Conservation (phyloP, 257 asterid species). For the Lavandula angustifolia region DNA sequence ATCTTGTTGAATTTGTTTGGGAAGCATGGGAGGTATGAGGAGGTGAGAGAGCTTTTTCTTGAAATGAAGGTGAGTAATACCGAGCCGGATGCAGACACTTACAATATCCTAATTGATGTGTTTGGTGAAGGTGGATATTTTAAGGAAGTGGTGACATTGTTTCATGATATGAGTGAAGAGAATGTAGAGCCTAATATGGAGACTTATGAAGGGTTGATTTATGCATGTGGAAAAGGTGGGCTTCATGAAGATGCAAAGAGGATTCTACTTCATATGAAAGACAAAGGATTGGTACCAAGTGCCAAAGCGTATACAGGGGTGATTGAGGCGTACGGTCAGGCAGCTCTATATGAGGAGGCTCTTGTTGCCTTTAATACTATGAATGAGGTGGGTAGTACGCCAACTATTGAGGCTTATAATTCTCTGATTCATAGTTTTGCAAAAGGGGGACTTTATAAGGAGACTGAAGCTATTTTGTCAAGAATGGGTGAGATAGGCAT, state of each 20-base stretch:
- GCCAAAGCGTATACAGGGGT: slow-evolving; percentile 76
- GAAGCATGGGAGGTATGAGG: slow-evolving; percentile 81
- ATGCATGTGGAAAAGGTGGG: slow-evolving; percentile 94
- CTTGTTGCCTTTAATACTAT: slow-evolving; percentile 92
- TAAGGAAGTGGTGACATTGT: slow-evolving; percentile 97
- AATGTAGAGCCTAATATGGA: slow-evolving; percentile 94
- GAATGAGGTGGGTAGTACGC: slow-evolving; percentile 84
- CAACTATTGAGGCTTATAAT: slow-evolving; percentile 74
- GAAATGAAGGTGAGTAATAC: slow-evolving; percentile 95
- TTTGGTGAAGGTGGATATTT: slow-evolving; percentile 97
- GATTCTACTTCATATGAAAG: slow-evolving; percentile 77
- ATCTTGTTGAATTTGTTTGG: slow-evolving; percentile 83
- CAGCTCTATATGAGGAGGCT: slow-evolving; percentile 88
- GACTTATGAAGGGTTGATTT: slow-evolving; percentile 88
- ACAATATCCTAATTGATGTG: slow-evolving; percentile 83
- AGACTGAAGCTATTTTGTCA: slow-evolving; percentile 64
- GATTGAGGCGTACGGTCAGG: slow-evolving; percentile 91
- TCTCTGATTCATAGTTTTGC: slow-evolving; percentile 78
- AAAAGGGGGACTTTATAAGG: slow-evolving; percentile 94
- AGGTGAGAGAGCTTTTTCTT: slow-evolving; percentile 86
- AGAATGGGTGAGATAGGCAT: slow-evolving; percentile 80
- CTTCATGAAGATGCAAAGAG: slow-evolving; percentile 75
- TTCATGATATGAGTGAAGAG: slow-evolving; percentile 93
- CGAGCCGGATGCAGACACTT: slow-evolving; percentile 85
- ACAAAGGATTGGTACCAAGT: slow-evolving; percentile 76